A percentile compares a stretch with the other conserved stretches of the same genome.
Evolutionary conservation across 2,329 filamentous ascomycete genomes (phyloP).

Genomic region (Arthrobotrys musiformis): DNA sequence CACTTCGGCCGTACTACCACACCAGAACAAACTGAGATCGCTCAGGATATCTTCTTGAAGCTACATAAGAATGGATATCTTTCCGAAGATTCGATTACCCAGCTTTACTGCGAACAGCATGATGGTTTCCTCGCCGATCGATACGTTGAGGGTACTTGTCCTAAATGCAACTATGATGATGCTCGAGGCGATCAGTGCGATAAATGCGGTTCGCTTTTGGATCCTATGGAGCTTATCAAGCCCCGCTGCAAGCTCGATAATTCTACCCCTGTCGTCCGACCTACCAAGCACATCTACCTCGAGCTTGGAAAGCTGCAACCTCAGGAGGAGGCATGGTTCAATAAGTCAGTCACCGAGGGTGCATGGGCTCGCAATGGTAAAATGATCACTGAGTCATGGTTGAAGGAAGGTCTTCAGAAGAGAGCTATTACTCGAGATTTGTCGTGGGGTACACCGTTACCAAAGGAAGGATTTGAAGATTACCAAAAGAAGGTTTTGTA

Average conservation of each 20-base stretch:
- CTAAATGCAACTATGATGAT: constrained; percentile 75
- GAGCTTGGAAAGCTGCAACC: constrained; percentile 83
- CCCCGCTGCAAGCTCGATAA: constrained; percentile 92
- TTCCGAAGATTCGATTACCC: constrained; percentile 84
- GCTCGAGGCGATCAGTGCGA: constrained; percentile 80
- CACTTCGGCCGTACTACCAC: constrained; percentile 95
- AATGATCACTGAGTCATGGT: constrained; percentile 81
- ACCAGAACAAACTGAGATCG: constrained; percentile 86
- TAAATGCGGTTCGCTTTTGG: constrained; percentile 77
- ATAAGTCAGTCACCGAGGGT: constrained; percentile 77
- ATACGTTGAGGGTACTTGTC: constrained; percentile 81
- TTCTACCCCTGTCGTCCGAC: constrained; percentile 78
- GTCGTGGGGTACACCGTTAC: constrained; percentile 78
- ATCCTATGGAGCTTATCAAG: constrained; percentile 80
- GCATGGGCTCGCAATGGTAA: constrained; percentile 80
- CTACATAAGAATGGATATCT: constrained; percentile 90
- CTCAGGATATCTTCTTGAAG: constrained; percentile 87
- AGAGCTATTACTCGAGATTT: constrained; percentile 92
- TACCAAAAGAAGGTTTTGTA: constrained; percentile 86
- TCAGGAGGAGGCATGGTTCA: constrained; percentile 80
- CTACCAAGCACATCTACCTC: constrained; percentile 93
- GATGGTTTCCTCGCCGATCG: constrained; percentile 83
- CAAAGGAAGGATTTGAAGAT: constrained; percentile 64
- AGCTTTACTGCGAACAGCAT: constrained; percentile 88
- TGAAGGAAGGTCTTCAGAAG: constrained; percentile 83